Base-by-base conservation (phyloP, 1,284 basidiomycete species). In the Tylopilus orsonianus region DNA sequence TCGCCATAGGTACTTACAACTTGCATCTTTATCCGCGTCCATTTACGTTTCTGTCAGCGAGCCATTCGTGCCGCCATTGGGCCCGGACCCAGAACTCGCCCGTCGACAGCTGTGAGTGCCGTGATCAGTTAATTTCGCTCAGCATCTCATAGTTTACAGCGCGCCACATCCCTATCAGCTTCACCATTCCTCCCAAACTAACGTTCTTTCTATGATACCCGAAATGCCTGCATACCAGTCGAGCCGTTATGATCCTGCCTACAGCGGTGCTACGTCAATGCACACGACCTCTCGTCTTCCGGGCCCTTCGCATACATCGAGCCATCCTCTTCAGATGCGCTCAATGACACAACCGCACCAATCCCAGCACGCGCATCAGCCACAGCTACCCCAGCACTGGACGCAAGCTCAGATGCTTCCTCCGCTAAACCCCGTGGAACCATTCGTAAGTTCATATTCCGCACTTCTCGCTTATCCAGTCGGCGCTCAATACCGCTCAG, bases 151-250 rank as follows among this genome's bases (percentile, higher is more conserved):
- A 16, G 12, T 48, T 33, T 22, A 6, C 43, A 69, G 67, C 0
- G 55, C 65, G 12, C 50, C 65, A 18, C 67, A 70, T 32, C 55
- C 54, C 37, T 70, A 66, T 40, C 65, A 65, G 18, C 49, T 67
- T 35, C 66, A 68, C 41, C 71, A 75, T 50, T 66, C 71, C 47
- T 70, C 66, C 44, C 70, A 73, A 51, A 68, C 64, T 54, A 71
- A 71, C 45, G 60, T 71, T 52, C 64, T 84, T 37, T 71, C 78
- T 47, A 74, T 81, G 64, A 80, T 84, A 60, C 77, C 82, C 59
- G 82, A 85, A 64, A 66, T 78, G 48, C 59, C 72, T 48, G 60
- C 75, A 62, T 82, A 83, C 67, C 71, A 74, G 53, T 55, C 67
- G 19, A 49, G 70, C 41, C 80, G 79, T 54, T 83, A 83, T 54